Percentiles rank a stretch among this genome's conserved stretches.
Conservation (phyloP, 345 rosid species). For the Theobroma cacao region DNA sequence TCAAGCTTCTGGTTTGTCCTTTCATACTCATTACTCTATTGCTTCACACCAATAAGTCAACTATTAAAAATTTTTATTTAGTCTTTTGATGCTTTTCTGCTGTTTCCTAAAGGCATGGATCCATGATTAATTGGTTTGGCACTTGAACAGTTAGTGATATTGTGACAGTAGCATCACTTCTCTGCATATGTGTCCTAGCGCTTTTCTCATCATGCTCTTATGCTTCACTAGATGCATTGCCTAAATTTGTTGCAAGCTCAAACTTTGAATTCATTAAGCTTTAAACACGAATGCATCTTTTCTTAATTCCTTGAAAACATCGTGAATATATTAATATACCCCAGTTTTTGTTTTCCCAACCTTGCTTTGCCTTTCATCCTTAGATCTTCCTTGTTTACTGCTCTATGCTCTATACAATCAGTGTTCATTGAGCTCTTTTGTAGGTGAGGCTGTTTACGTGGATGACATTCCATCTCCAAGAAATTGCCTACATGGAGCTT, state of each 20-base stretch:
- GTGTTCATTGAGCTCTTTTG: constrained; percentile 16
- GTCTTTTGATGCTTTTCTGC: background rate
- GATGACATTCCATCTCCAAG: constrained; percentile 84
- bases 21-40: background rate
- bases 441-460: constrained; percentile 88
- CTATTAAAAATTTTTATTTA: background rate
- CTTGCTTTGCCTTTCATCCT: background rate
- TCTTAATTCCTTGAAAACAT: background rate
- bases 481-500: constrained; percentile 74
- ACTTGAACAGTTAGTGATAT: background rate
- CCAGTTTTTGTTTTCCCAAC: background rate
- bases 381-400: background rate
- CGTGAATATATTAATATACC: too few relatives aligned
- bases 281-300: background rate
- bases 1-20: constrained; percentile 80
- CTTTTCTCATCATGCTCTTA: too few relatives aligned
- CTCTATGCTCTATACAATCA: background rate
- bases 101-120: background rate
- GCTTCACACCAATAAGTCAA: background rate
- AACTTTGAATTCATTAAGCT: background rate
- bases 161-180: background rate
- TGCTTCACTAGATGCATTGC: background rate
- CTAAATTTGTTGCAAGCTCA: background rate
- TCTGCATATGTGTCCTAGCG: background rate
- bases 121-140: background rate